Evolutionary conservation across 2,329 filamentous ascomycete genomes (phyloP), one percentile per base, ranked within the genome.

Genomic region (Venturia oleaginea): DNA sequence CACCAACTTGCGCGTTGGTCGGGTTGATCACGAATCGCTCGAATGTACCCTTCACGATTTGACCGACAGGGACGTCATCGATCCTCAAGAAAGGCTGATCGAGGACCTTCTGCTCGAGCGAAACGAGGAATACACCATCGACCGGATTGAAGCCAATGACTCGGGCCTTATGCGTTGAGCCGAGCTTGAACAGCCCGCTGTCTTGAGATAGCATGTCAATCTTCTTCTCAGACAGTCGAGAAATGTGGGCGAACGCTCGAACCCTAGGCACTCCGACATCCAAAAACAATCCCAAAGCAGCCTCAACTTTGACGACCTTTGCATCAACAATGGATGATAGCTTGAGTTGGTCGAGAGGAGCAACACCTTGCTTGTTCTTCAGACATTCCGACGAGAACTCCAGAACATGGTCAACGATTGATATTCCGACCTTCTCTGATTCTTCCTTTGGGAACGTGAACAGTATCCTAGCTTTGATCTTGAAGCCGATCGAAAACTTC

Each of bases 211-310:
- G 80, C 1, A 84, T 85, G 67, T 97, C 94, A 63, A 97, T 84
- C 74, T 94, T 96, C 69, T 88, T 88, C 73, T 99, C 93, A 66
- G 93, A 89, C 67, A 99, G 84, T 68, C 90, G 86, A 0, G 94
- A 99, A 68, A 99, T 95, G 75, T 99, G 94, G 27, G 95, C 92
- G 71, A 97, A 99, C 11, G 91, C 91, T n/a, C 84, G 80, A 2
- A 93, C 80, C 37, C 86, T 84, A 48, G 83, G 79, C 6, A 88
- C 77, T 2, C 86, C 87, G 32, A 93, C 77, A 68, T 90, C 84
- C 19, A 92, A 81, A 71, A 95, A 96, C 2, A 97, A 80, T 63
- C 94, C 95, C 66, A 93, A 84, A 3, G 87, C 86, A 5, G 86
- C 80, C 68, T 95, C 89, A 2, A 97, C 91, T 68, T 89, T 89